A percentile compares a stretch with the other conserved stretches of the same genome.
Conservation (phyloP, 176 grass and related monocot genomes). For the Oryza glumipatula region DNA sequence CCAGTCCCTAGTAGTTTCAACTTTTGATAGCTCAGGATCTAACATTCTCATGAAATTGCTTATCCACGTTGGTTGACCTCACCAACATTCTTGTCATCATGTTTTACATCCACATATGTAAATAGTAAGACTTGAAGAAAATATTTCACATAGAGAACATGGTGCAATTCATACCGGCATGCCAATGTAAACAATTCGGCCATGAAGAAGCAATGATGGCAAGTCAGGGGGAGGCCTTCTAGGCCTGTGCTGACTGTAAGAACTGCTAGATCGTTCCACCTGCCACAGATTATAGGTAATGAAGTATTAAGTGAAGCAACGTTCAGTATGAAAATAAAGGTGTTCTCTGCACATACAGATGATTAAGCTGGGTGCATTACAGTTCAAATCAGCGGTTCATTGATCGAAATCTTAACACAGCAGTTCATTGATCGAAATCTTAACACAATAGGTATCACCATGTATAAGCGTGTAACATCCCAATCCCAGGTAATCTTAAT, state of each 20-base stretch:
- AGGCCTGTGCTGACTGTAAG: constrained; percentile 64
- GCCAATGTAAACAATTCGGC: constrained; percentile 73
- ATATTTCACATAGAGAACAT: not conserved
- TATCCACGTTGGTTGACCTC: not conserved
- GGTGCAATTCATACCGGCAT: constrained; percentile 75
- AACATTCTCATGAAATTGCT: not conserved
- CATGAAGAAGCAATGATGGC: constrained; percentile 82
- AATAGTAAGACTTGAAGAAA: constrained; percentile 17
- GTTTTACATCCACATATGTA: constrained; percentile 17
- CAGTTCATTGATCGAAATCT: not conserved
- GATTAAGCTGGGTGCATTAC: not conserved
- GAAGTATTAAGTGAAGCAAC: constrained; percentile 26
- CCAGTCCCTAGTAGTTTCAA: not conserved
- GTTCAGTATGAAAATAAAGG: constrained; percentile 21
- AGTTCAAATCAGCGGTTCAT: not conserved
- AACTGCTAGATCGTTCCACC: constrained; percentile 66
- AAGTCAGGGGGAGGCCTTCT: constrained; percentile 71
- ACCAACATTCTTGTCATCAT: constrained; percentile 10
- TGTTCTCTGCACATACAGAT: not conserved
- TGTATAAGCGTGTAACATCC: not conserved
- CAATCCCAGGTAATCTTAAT: too few species aligned
- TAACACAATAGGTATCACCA: not conserved
- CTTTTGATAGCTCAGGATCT: constrained; percentile 1
- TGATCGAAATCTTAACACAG: not conserved
- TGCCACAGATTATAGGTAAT: constrained; percentile 10